Evolutionary conservation across 352 stramenopile species (phyloP).

Genomic region (Globisporangium ultimum): DNA sequence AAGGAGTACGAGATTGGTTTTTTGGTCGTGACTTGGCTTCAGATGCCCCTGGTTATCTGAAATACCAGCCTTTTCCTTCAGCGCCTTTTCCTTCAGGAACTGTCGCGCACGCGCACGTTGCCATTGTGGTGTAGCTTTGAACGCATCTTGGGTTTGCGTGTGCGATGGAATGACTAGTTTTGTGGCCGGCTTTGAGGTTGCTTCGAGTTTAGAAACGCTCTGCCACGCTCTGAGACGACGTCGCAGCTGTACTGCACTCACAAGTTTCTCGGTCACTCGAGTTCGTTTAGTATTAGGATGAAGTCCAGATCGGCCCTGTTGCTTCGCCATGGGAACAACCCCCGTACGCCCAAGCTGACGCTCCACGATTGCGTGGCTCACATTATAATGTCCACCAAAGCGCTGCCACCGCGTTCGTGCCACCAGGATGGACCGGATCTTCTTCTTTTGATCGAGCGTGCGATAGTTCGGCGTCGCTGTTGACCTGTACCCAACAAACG

Average conservation of each 20-base stretch:
- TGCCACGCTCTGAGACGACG: slow-evolving; percentile 5
- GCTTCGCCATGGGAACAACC: slow-evolving; percentile 21
- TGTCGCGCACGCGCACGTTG: slow-evolving; percentile 8
- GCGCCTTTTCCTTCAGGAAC: slow-evolving; percentile 1
- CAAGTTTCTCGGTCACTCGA: not conserved
- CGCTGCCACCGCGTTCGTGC: slow-evolving; percentile 13
- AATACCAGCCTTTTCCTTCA: not conserved
- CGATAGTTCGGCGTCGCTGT: slow-evolving; percentile 19
- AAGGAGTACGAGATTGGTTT: not conserved
- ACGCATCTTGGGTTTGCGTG: not conserved
- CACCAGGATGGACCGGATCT: slow-evolving; percentile 18
- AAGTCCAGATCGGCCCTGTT: not conserved
- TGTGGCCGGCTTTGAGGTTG: not conserved
- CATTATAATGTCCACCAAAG: slow-evolving; percentile 15
- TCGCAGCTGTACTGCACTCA: not conserved
- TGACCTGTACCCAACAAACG: slow-evolving; percentile 9
- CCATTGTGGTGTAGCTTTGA: slow-evolving; percentile 15
- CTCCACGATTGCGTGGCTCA: slow-evolving; percentile 27
- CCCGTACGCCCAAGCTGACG: slow-evolving; percentile 18
- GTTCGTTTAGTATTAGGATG: no score
- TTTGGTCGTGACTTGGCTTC: not conserved
- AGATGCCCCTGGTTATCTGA: not conserved
- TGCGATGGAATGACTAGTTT: not conserved
- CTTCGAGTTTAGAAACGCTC: not conserved
- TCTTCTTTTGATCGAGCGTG: slow-evolving; percentile 25